These are phyloP conservation scores for Macroventuria anomochaeta DNA, from an alignment of 2,329 filamentous ascomycete species.

Conservation along the genomic window DNA sequence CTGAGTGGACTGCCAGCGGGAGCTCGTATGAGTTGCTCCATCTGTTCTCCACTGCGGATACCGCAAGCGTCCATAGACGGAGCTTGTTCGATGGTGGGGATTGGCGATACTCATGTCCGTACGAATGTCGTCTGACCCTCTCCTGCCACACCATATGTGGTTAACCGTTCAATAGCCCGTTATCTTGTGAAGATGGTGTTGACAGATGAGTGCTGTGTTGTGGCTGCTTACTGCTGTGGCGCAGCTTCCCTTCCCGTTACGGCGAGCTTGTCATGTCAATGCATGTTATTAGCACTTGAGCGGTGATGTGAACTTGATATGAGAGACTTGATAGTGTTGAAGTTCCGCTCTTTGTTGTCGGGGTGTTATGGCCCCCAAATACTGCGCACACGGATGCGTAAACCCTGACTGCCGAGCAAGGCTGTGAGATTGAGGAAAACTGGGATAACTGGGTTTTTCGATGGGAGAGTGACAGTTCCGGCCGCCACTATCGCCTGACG, in stretches of 20 bases:
- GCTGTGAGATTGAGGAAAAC: slow-evolving; percentile 12
- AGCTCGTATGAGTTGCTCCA: background rate
- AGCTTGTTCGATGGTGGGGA: background rate
- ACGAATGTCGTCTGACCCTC: no score
- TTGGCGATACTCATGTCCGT: no score
- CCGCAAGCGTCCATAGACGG: background rate
- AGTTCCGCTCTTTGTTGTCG: background rate
- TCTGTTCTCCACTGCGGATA: background rate
- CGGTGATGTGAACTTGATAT: background rate
- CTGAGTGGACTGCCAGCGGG: background rate
- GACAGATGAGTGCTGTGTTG: background rate
- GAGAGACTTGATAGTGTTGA: background rate
- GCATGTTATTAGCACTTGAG: background rate
- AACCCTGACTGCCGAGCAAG: slow-evolving; percentile 13
- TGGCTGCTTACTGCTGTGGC: slow-evolving; percentile 36
- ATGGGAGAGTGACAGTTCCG: background rate
- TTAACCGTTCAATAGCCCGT: background rate
- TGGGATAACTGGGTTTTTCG: slow-evolving; percentile 14
- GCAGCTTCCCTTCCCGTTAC: slow-evolving; percentile 14
- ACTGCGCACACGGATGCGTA: background rate
- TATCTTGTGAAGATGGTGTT: background rate
- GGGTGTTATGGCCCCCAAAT: slow-evolving; percentile 4
- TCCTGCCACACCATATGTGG: no score
- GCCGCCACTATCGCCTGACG: background rate
- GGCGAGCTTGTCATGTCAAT: background rate